Evolutionary conservation across 225 moss, liverwort and hornwort genomes (phyloP).

Genomic region (Neckera pumila): DNA sequence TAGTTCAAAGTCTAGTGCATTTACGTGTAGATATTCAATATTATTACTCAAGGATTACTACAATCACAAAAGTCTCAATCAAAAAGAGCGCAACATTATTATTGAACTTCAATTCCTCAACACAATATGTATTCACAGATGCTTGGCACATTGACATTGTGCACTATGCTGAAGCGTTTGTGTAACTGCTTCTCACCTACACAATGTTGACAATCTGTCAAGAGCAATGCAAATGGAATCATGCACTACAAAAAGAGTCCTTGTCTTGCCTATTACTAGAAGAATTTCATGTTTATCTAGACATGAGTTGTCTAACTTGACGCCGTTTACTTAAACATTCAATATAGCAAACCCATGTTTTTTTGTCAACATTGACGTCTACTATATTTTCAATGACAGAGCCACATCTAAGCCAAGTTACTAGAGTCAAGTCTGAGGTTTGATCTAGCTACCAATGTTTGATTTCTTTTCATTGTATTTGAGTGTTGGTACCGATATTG

Average conservation of each 20-base stretch:
- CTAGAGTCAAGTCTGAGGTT: accelerated
- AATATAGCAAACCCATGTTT: no score
- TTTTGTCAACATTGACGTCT: no score
- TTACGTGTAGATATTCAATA: not conserved
- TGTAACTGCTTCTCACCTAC: accelerated
- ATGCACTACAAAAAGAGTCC: not conserved
- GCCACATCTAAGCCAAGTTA: not conserved
- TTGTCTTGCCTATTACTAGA: accelerated
- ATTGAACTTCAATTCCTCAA: not conserved
- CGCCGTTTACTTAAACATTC: no score
- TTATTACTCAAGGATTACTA: not conserved
- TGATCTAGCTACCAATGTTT: not conserved
- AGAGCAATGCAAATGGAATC: not conserved
- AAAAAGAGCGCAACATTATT: not conserved
- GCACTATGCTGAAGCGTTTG: accelerated
- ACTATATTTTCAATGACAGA: no score
- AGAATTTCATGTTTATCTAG: no score
- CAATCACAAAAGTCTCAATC: not conserved
- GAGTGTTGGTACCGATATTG: no score
- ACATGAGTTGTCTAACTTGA: no score
- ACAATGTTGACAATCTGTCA: not conserved
- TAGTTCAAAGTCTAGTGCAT: not conserved
- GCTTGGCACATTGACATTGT: not conserved
- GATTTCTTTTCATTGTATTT: no score
- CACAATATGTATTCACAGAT: accelerated